These are phyloP conservation scores for Crithidia sp. DNA, from an alignment of 208 protist species.

Conservation along the genomic window DNA sequence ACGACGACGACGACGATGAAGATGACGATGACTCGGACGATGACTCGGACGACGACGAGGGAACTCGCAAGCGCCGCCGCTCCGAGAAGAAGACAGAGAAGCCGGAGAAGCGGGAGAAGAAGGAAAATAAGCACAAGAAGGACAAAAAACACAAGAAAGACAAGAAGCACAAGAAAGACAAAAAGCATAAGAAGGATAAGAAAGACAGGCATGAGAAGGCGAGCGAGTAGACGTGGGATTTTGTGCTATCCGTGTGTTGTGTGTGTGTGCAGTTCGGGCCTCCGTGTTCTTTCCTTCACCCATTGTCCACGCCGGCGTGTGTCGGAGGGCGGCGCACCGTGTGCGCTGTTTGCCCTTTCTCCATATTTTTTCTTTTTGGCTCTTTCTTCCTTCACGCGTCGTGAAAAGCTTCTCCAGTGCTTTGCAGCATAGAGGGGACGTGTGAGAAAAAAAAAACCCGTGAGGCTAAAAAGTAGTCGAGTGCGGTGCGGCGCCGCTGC, in stretches of 20 bases:
- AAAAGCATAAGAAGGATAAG: constrained; percentile 45
- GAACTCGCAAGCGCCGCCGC: constrained; percentile 42
- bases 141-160: constrained; percentile 50
- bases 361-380: constrained; percentile 6
- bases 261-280: no score
- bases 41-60: constrained; percentile 27
- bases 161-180: constrained; percentile 38
- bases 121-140: constrained; percentile 44
- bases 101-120: constrained; percentile 44
- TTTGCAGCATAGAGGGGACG: not conserved
- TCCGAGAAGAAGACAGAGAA: constrained; percentile 45
- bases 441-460: not conserved
- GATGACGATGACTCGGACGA: constrained; percentile 35
- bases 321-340: not conserved
- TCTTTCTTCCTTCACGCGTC: not conserved
- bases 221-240: constrained; percentile 5
- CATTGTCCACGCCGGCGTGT: no score
- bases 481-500: no score
- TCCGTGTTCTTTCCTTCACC: no score
- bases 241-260: not conserved
- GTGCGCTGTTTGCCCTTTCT: constrained; percentile 4
- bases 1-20: constrained; percentile 35
- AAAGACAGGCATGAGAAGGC: constrained; percentile 45
- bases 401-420: not conserved
- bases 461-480: no score